These are phyloP conservation scores for Starmerella ratchasimensis DNA, from an alignment of 805 yeast genomes.

Conservation along the genomic window DNA sequence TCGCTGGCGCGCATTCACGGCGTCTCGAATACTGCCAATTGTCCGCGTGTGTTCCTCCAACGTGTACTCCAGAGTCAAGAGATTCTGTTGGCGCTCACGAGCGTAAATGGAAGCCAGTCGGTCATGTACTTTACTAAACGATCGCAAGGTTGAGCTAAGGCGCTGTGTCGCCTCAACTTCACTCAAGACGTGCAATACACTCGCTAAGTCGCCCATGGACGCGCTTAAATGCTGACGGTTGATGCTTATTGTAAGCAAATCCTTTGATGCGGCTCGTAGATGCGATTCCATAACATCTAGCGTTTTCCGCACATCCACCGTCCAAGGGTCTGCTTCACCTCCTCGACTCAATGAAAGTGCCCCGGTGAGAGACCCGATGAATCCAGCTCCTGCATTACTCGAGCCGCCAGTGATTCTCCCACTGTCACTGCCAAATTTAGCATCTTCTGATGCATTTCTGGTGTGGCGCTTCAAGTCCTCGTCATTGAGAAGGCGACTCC, in stretches of 20 bases:
- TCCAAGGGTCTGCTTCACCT: slow-evolving; percentile 67
- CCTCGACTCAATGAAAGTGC: slow-evolving; percentile 24
- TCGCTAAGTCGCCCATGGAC: slow-evolving; percentile 55
- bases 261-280: slow-evolving; percentile 50
- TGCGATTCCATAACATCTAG: slow-evolving; percentile 62
- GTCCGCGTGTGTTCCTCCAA: slow-evolving; percentile 75
- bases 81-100: slow-evolving; percentile 70
- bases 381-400: slow-evolving; percentile 6
- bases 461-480: slow-evolving; percentile 35
- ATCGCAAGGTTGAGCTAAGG: slow-evolving; percentile 47
- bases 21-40: slow-evolving; percentile 57
- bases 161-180: slow-evolving; percentile 60
- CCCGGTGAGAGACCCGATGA: slow-evolving; percentile 16
- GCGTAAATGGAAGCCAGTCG: slow-evolving; percentile 61
- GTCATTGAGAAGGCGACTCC: slow-evolving; percentile 29
- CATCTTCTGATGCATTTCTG: not conserved
- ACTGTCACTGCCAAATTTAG: slow-evolving; percentile 8
- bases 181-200: slow-evolving; percentile 44
- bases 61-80: slow-evolving; percentile 72
- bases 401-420: slow-evolving; percentile 1
- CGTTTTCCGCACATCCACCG: slow-evolving; percentile 52
- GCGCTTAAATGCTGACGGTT: slow-evolving; percentile 63
- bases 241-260: slow-evolving; percentile 57
- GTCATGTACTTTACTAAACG: slow-evolving; percentile 59
- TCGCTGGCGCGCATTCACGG: slow-evolving; percentile 62